Evolutionary conservation across 140 eudicot genomes (phyloP).

Genomic region (Flaveria floridana): DNA sequence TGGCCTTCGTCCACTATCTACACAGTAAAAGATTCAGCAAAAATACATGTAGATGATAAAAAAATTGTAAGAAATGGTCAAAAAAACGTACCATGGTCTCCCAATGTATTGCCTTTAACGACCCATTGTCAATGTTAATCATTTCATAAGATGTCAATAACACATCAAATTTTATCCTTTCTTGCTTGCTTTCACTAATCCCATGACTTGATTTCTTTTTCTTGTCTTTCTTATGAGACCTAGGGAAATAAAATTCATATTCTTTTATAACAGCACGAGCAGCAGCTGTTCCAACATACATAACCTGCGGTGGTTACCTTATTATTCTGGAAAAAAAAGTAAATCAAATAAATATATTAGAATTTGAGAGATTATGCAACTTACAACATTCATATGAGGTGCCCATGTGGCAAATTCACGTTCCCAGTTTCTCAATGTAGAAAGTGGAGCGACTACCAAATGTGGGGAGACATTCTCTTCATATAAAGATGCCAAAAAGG

Average conservation of each 20-base stretch:
- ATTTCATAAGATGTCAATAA: conserved; percentile 93
- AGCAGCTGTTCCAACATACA: conserved; percentile 87
- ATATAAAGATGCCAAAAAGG: conserved; percentile 76
- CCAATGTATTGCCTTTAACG: conserved; percentile 87
- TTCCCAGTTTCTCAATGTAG: conserved; percentile 98
- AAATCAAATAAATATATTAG: background rate
- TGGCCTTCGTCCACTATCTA: conserved; percentile 99
- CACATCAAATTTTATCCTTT: conserved; percentile 88
- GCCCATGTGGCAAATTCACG: conserved; percentile 99
- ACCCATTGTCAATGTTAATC: conserved; percentile 75
- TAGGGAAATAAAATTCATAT: conserved; percentile 84
- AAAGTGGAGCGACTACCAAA: conserved; percentile 93
- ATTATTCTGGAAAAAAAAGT: conserved; percentile 14
- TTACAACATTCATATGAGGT: conserved; percentile 97
- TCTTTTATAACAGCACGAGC: conserved; percentile 72
- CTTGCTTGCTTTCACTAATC: conserved; percentile 74
- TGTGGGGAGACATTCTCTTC: conserved; percentile 74
- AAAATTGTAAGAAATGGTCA: conserved; percentile 3
- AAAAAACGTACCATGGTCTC: conserved; percentile 73
- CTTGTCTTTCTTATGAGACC: conserved; percentile 59
- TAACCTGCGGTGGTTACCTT: conserved; percentile 54
- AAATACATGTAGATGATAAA: background rate
- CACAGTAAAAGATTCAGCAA: conserved; percentile 25
- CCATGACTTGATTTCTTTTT: conserved; percentile 68
- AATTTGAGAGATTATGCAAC: conserved; percentile 33